phyloP scores from a whole-genome alignment of 352 stramenopile genomes.

The Pythium biforme region DNA sequence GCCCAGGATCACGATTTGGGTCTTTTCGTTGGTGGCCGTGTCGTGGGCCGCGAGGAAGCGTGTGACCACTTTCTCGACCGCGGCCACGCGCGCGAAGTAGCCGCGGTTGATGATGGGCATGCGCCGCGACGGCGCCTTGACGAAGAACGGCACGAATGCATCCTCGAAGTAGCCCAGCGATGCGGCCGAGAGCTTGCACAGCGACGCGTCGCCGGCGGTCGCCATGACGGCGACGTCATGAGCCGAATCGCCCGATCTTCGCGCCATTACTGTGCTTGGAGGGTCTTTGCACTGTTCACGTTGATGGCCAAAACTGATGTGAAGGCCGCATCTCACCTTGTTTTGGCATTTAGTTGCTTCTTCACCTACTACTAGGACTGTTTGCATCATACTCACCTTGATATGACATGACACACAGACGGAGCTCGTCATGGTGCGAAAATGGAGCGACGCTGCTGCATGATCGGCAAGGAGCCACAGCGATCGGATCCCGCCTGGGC shows the following conservation, averaged over 20 bases:
- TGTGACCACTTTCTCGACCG: conserved; percentile 66
- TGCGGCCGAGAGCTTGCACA: conserved; percentile 85
- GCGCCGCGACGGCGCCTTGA: conserved; percentile 75
- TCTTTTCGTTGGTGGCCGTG: conserved; percentile 26
- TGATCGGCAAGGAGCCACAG: no score
- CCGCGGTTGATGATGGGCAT: conserved; percentile 90
- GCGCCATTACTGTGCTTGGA: conserved; percentile 8
- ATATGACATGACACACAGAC: neutral
- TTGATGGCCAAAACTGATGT: neutral
- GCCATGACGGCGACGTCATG: conserved; percentile 79
- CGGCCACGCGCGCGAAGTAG: conserved; percentile 83
- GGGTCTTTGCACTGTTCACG: no score
- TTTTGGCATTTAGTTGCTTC: conserved; percentile 5
- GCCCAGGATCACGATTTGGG: conserved; percentile 81
- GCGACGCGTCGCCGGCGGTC: conserved; percentile 77
- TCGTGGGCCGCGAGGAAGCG: conserved; percentile 47
- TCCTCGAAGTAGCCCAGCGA: conserved; percentile 76
- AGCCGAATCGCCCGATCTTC: conserved; percentile 5
- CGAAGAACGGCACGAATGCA: conserved; percentile 79
- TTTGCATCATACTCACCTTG: neutral
- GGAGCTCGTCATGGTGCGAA: no score
- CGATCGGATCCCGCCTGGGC: no score
- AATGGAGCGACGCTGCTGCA: no score
- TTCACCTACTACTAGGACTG: neutral
- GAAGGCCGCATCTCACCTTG: neutral